Evolutionary conservation across 257 asterid species (phyloP).

Genomic region (Petunia axillaris): DNA sequence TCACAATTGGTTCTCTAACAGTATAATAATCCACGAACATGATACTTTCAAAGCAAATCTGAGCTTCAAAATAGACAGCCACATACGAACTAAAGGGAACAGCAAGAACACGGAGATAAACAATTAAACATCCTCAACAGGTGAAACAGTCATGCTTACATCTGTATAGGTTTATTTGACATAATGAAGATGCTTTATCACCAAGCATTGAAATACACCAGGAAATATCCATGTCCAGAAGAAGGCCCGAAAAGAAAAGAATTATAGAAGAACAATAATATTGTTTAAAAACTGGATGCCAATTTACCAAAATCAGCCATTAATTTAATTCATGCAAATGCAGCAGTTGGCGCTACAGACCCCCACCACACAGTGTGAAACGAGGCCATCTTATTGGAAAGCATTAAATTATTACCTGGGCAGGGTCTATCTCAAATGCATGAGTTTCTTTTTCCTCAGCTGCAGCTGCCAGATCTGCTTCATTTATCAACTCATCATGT

Average conservation of each 20-base stretch:
- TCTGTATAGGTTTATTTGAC: neutral
- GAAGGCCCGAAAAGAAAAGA: neutral
- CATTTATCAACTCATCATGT: slow-evolving; percentile 90
- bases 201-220: neutral
- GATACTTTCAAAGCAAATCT: neutral
- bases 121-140: neutral
- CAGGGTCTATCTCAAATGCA: slow-evolving; percentile 88
- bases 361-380: neutral
- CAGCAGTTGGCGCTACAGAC: neutral
- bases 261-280: neutral
- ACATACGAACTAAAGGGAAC: neutral
- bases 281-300: neutral
- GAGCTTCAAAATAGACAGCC: neutral
- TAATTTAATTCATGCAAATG: neutral
- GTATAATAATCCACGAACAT: neutral
- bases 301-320: neutral
- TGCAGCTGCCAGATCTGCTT: slow-evolving; percentile 91
- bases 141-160: neutral
- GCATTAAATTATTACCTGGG: slow-evolving; percentile 57
- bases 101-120: neutral
- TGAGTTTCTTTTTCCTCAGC: slow-evolving; percentile 99
- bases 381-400: neutral
- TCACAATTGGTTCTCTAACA: neutral
- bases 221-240: neutral
- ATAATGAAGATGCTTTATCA: neutral